Evolutionary conservation across 805 yeast species (phyloP).

Genomic region (Spathaspora girioi): DNA sequence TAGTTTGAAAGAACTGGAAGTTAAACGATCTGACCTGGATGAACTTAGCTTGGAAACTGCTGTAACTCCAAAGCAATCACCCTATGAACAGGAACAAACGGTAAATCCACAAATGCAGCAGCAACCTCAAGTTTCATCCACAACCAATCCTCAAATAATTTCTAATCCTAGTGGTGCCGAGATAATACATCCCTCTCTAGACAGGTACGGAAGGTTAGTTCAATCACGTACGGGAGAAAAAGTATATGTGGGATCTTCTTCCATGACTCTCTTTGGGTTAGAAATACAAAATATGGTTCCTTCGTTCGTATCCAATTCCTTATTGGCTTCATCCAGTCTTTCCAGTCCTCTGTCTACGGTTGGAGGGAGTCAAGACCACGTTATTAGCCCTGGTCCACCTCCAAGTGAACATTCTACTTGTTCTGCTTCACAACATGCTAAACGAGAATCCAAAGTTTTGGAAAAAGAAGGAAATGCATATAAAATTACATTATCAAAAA

Average conservation of each 20-base stretch:
- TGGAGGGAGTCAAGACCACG: conserved; percentile 9
- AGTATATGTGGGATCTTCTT: conserved; percentile 75
- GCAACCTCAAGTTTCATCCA: background rate
- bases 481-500: conserved; percentile 62
- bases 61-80: background rate
- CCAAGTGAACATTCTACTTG: conserved; percentile 12
- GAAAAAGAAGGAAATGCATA: conserved; percentile 79
- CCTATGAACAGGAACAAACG: background rate
- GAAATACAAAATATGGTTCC: conserved; percentile 69
- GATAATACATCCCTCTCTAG: conserved; percentile 67
- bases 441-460: conserved; percentile 52
- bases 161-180: conserved; percentile 27
- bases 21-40: background rate
- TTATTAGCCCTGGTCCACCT: conserved; percentile 1
- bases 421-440: conserved; percentile 7
- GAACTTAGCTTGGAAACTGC: background rate
- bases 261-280: conserved; percentile 77
- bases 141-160: background rate
- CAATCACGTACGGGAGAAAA: conserved; percentile 74
- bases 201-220: conserved; percentile 66
- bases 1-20: conserved; percentile 29
- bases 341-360: conserved; percentile 9
- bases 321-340: conserved; percentile 5
- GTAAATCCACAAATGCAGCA: conserved; percentile 5
- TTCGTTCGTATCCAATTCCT: conserved; percentile 12